Base-by-base conservation (phyloP, 495 filamentous ascomycete species). In the Penicillium dipodomyicola region DNA sequence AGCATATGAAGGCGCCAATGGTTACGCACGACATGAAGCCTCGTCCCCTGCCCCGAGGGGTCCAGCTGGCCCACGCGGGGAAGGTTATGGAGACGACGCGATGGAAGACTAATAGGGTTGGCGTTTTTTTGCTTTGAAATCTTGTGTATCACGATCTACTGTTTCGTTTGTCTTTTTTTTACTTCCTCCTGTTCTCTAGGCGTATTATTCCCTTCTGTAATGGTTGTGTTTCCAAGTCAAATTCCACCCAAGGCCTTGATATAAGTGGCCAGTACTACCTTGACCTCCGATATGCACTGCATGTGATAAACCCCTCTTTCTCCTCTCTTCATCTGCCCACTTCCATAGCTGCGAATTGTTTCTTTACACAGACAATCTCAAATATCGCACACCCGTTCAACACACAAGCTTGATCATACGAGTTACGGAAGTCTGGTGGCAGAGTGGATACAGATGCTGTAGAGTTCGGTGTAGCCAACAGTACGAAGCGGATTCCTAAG, bases 1-100 rank as follows among this genome's bases (percentile, higher is more conserved):
- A 22, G 67, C 72, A 8, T 72, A 74, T 49, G 77, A 76, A 23
- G 76, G 68, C 5, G 67, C 64, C 37, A 70, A 74, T 56, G 73
- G 73, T 32, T 73, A 75, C 57, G 69, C 65, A 45, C 71, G 69
- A 43, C 75, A 72, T 55, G 71, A 70, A 37, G 67, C 66, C 53
- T 76, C 73, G n/a, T 77, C 71, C 11, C 67, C 62, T 40, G 41
- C 58, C 15, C 62, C 62, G 4, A 27, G 41, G 20, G 50, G 60
- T 12, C 35, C 42, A 42, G 52, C 33, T 41, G 65, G 68, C 29
- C 52, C 43, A 44, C 62, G 60, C 11, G 49, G 50, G 50, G 66
- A 70, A 54, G 64, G 53, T 32, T 54, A 64, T 42, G 66, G 56
- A 35, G 66, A 74, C 41, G 71, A 72, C 40, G 58, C 56, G 27